Evolutionary conservation across 2,329 filamentous ascomycete genomes (phyloP), one percentile per base, ranked within the genome.

Genomic region (Xylaria sp.): DNA sequence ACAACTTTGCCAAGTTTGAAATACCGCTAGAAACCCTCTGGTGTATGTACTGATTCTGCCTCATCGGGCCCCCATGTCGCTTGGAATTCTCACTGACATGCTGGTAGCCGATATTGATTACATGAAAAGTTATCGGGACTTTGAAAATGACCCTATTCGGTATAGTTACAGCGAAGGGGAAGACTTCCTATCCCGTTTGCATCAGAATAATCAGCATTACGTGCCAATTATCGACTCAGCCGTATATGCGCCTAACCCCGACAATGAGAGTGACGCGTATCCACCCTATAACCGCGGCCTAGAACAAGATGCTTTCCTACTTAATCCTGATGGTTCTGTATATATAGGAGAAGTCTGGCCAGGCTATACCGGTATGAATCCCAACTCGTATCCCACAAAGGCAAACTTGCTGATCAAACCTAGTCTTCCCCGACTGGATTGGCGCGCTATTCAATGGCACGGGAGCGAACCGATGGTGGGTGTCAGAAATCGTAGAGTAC

Each of bases 1-100:
- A 83, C 55, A 86, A 84, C 68, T 90, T 90, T 71, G 81, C 79
- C 34, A 76, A 77, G 44, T 82, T 83, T 39, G 73, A 77, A 16
- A 90, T 92, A 51, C 87, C 88, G 0, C 74, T 91, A 1, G 89
- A 92, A 69, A 88, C 86, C 2, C 86, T 91, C 70, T 90, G 87
- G 87, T 81, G 59, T 74, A 60, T 59, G 71, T 67, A 8, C 21
- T 2, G n/a, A 17, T 22, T 41, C n/a, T 39, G 17, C 19, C 11
- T 21, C 19, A 40, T 7, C 2, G 9, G n/a, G 2, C 2, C 2
- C 77, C 84, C 9, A 11, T 16, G 8, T 24, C 17, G 6, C n/a
- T 29, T 17, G 13, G 37, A 39, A 8, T 75, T 83, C 26, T 44
- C 78, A 76, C 47, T 83, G 80, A 68, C 76, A 17, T 68, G 65